Conservation (phyloP, 139 green algal genomes). For the Chlorella sorokiniana region DNA sequence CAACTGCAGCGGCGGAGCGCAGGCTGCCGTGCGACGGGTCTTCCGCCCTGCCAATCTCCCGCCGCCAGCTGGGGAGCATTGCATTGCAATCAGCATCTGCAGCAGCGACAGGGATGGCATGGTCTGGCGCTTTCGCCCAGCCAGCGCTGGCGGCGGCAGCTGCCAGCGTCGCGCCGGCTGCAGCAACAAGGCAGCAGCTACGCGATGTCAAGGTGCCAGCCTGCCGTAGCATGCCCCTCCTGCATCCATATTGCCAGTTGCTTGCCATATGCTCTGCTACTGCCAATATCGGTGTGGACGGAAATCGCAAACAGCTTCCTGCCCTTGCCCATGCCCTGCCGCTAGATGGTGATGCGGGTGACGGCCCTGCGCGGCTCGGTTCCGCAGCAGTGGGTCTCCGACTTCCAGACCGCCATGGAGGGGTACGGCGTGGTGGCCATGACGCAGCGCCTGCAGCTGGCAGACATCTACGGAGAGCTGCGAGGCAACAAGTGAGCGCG, state of each 20-base stretch:
- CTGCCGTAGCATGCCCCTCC: too few relatives aligned
- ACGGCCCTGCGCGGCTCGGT: conserved; percentile 69
- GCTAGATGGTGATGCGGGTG: conserved; percentile 60
- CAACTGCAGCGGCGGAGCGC: too few relatives aligned
- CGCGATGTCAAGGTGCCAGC: conserved; percentile 7
- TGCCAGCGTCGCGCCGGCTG: not conserved
- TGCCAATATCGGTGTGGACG: too few relatives aligned
- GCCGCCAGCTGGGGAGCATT: not conserved
- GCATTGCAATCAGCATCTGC: not conserved
- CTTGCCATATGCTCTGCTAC: too few relatives aligned
- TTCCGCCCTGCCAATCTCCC: not conserved
- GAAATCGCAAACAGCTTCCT: too few relatives aligned
- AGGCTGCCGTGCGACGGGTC: too few relatives aligned
- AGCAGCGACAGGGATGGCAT: not conserved
- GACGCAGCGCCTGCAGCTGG: conserved; percentile 62
- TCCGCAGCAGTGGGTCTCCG: conserved; percentile 62
- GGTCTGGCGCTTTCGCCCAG: not conserved
- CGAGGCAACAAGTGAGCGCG: conserved; percentile 43
- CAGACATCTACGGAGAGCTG: conserved; percentile 72
- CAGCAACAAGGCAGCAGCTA: not conserved
- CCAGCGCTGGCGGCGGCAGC: not conserved
- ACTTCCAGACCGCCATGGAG: conserved; percentile 67
- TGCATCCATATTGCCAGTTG: too few relatives aligned
- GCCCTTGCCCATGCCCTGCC: not conserved
- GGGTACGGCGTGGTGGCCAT: conserved; percentile 63